Conservation (phyloP, 192 early-diverging fungal genomes). For the Umbelopsis sp. region DNA sequence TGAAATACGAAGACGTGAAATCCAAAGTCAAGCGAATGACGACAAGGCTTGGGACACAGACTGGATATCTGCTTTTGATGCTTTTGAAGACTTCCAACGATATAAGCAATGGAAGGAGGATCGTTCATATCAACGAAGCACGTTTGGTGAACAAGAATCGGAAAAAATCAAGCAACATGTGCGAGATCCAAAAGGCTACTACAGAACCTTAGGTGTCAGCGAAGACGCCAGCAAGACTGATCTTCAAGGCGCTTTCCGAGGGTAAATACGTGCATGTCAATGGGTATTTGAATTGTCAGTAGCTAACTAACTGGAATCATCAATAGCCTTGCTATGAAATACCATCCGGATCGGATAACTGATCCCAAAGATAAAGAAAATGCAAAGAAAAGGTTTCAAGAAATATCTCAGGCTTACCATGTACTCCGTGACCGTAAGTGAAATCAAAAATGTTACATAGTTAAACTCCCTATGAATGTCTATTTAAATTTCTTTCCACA, state of each 20-base stretch:
- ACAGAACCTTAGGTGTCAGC: conserved; percentile 40
- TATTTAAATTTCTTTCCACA: neutral
- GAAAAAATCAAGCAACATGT: neutral
- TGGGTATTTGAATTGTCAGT: neutral
- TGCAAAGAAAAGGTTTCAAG: conserved; percentile 55
- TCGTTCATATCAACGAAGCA: neutral
- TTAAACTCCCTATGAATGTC: neutral
- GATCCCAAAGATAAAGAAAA: conserved; percentile 46
- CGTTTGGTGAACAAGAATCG: neutral
- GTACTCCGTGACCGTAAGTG: conserved; percentile 52
- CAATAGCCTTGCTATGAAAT: conserved; percentile 35
- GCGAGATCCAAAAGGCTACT: conserved; percentile 48
- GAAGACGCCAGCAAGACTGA: conserved; percentile 41
- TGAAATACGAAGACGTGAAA: conserved; percentile 44
- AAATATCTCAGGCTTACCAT: conserved; percentile 51
- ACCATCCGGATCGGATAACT: conserved; percentile 50
- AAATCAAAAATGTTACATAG: neutral
- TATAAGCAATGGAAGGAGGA: conserved; percentile 32
- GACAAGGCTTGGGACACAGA: conserved; percentile 44
- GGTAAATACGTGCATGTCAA: too few species aligned
- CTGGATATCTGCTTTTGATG: conserved; percentile 51
- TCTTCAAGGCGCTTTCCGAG: conserved; percentile 55
- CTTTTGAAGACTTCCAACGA: conserved; percentile 35
- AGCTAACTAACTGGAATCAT: neutral
- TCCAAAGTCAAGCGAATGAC: conserved; percentile 42